Conservation (phyloP, 352 stramenopile species). For the Phytopythium chamaehyphon region DNA sequence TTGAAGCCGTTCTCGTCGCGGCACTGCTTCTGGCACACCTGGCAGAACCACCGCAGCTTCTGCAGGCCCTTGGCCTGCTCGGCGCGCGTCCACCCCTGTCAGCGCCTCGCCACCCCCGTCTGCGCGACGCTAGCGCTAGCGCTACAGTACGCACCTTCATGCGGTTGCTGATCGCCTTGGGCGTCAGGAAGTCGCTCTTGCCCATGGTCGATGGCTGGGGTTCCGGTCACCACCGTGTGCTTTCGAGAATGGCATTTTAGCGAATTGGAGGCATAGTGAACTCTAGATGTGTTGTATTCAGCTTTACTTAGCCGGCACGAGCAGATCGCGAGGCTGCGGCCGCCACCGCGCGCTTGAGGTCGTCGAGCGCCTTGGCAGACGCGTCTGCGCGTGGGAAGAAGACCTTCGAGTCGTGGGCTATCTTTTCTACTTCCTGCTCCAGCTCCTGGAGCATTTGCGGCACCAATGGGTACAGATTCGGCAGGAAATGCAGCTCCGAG, state of each 20-base stretch:
- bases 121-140: too few species aligned
- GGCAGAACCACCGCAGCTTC: slow-evolving; percentile 98
- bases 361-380: slow-evolving; percentile 10
- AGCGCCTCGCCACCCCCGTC: background rate
- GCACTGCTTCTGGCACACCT: slow-evolving; percentile 99
- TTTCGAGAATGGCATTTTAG: too few species aligned
- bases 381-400: slow-evolving; percentile 4
- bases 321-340: slow-evolving; percentile 2
- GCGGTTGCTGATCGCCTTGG: slow-evolving; percentile 83
- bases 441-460: slow-evolving; percentile 61
- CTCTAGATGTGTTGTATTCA: background rate
- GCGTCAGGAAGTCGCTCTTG: slow-evolving; percentile 83
- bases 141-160: slow-evolving; percentile 56
- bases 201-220: slow-evolving; percentile 36
- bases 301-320: background rate
- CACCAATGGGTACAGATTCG: slow-evolving; percentile 54
- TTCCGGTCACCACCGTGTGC: background rate
- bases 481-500: slow-evolving; percentile 45
- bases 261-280: background rate
- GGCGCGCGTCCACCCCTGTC: background rate
- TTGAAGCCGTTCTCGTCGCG: slow-evolving; percentile 99
- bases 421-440: slow-evolving; percentile 23
- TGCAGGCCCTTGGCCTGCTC: slow-evolving; percentile 93
- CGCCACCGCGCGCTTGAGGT: slow-evolving; percentile 30
- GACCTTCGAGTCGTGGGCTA: slow-evolving; percentile 20